Base-by-base conservation (phyloP, 352 stramenopile genomes). In the Phytophthora tentaculata region DNA sequence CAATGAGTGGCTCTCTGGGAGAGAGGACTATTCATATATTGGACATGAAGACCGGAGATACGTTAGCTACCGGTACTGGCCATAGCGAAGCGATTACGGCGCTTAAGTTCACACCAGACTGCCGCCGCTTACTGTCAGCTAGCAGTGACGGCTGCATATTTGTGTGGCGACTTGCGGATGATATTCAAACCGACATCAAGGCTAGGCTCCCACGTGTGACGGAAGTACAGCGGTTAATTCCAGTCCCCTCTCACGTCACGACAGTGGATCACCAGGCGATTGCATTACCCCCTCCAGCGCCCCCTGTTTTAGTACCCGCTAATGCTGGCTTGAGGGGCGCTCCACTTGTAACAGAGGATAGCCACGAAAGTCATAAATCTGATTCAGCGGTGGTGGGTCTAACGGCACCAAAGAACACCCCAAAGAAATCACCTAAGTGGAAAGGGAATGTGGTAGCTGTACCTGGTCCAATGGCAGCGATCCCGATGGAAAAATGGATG, bases 11-110 rank as follows among this genome's bases (percentile, higher is more conserved):
- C 1, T 96, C 89, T 2, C 43, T 86, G 5, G 83, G 87, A 10
- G 90, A 98, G 51, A 97, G 91, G 68, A 90, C 69, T 17, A 93
- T 98, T 44, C 77, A 91, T n/a, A 45, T 98, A 1, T 69, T 97
- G 2, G 91, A 98, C 48, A 76, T 97, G 20, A 75, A 79, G 13
- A 89, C 76, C 8, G 90, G 92, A 7, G 82, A 96, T 41, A 88
- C 84, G 0, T 59, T 95, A 32, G 90, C 89, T 2, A 88, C 90
- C 35, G 88, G 82, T 13, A 83, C 83, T 9, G 92, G 90, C 0
- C 92, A 98, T 50, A 88, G 90, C 9, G 90, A 97, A 71, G 78
- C 73, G 20, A 81, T 97, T 45, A 97, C 90, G 1, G 80, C 80
- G 2, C 51, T 97, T 51, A 76, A 87, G 53, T 98, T 98, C 43